Evolutionary conservation across 768 basidiomycete species (phyloP), one percentile per base, ranked within the genome.

Genomic region (Boletus tomentosulus): DNA sequence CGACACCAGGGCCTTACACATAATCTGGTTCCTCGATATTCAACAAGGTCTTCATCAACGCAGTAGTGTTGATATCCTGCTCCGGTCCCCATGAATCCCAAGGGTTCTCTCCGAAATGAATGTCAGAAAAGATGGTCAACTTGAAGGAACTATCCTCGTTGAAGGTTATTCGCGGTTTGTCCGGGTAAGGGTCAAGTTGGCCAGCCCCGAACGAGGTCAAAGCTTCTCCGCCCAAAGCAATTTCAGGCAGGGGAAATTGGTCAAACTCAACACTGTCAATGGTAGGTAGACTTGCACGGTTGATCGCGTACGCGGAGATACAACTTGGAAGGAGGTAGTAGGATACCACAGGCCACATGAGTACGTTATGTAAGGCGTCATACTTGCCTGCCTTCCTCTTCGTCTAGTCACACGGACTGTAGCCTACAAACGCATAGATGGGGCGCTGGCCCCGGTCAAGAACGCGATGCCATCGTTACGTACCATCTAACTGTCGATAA

Each of bases 81-180:
- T 77, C 71, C 19, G 82, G 82, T 0, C 87, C 86, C 81, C 84
- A 85, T 8, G 55, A 66, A 50, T 83, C 83, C 81, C 83, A 85
- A 8, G 86, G 84, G 59, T 87, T 84, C 68, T 89, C 87, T 27
- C 88, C 87, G 56, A 78, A 88, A 62, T 89, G 87, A 30, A 89
- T 67, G 60, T 90, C 88, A 7, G 85, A 86, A 65, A 89, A 87
- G 6, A 88, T 75, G 13, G 82, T 85, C 44, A 90, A 60, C 67
- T 86, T 88, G 76, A 90, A 86, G 1, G 80, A 80, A 2, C 82
- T 83, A 62, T 86, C 78, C 0, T 65, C 30, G 8, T 73, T 72
- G 67, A 89, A 89, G 2, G 74, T 76, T 15, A 89, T 56, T 12
- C 79, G 78, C 13, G 77, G 77, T 55, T 80, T 78, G 50, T 64